Evolutionary conservation across 768 basidiomycete species (phyloP).

Genomic region (Suillus subluteus): DNA sequence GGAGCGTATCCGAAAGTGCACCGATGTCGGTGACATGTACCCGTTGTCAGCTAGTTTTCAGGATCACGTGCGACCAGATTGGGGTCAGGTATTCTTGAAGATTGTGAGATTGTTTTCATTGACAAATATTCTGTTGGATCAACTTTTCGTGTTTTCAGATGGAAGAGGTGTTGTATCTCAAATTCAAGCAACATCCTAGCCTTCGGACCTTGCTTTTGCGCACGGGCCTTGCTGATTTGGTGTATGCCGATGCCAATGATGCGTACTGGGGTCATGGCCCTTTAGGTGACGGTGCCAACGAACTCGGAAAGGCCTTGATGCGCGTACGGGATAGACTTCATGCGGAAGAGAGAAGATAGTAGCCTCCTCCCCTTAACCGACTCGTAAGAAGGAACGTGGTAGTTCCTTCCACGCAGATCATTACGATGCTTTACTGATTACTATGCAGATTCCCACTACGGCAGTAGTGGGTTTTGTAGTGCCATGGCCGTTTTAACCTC

Average conservation of each 20-base stretch:
- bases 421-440: neutral
- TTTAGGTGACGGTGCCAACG: conserved; percentile 54
- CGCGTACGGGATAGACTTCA: conserved; percentile 54
- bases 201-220: conserved; percentile 56
- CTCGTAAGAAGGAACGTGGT: neutral
- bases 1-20: conserved; percentile 54
- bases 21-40: conserved; percentile 43
- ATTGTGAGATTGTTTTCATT: conserved; percentile 38
- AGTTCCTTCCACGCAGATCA: neutral
- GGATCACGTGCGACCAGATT: conserved; percentile 53
- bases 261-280: conserved; percentile 70
- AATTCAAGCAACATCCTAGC: conserved; percentile 72
- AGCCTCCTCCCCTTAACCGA: neutral
- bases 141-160: conserved; percentile 44
- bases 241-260: conserved; percentile 59
- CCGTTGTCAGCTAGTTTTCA: conserved; percentile 37
- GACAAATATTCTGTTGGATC: neutral
- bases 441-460: neutral
- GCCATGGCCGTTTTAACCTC: no score
- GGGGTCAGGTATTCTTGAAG: conserved; percentile 54
- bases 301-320: conserved; percentile 64
- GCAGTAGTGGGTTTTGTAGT: no score
- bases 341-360: conserved; percentile 29
- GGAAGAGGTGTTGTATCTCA: conserved; percentile 67
- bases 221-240: conserved; percentile 53